Evolutionary conservation across 1,139 yeast species (phyloP).

Genomic region (Kodamaea sp.): DNA sequence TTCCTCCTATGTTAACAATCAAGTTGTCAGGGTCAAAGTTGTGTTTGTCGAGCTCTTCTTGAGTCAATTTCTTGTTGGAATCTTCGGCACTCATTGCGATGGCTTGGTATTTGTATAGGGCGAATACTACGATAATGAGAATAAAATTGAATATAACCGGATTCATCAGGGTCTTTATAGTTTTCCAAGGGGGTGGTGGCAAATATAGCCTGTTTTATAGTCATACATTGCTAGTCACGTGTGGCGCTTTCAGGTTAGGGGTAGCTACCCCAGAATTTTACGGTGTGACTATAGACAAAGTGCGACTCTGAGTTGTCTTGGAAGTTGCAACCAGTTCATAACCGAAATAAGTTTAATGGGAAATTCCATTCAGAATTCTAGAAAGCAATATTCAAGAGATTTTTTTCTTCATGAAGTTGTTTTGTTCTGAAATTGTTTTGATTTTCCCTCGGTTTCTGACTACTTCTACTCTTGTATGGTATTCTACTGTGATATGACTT

Average conservation of each 20-base stretch:
- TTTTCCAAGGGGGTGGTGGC: conserved; percentile 8
- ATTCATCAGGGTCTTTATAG: conserved; percentile 8
- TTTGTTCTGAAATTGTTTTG: too few relatives aligned
- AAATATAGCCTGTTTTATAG: conserved; percentile 2
- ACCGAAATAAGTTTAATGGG: too few relatives aligned
- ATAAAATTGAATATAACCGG: conserved; percentile 7
- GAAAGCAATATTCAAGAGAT: too few relatives aligned
- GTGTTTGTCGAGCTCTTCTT: conserved; percentile 18
- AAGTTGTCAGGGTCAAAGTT: conserved; percentile 21
- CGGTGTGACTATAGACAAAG: too few relatives aligned
- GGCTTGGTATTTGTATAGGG: conserved; percentile 4
- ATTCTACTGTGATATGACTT: too few relatives aligned
- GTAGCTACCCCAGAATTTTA: neutral
- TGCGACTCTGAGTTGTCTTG: too few relatives aligned
- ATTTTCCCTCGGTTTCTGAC: too few relatives aligned
- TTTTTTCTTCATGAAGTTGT: too few relatives aligned
- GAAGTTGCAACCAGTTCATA: too few relatives aligned
- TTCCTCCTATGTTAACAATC: conserved; percentile 37
- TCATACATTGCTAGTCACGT: conserved; percentile 3
- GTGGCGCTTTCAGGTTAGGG: conserved; percentile 1
- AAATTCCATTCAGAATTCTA: too few relatives aligned
- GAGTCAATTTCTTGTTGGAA: conserved; percentile 12
- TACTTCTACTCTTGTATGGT: too few relatives aligned
- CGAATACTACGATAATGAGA: conserved; percentile 3
- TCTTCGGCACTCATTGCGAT: conserved; percentile 5